Base-by-base conservation (phyloP, 306 rosid genomes). In the Quercus engelmannii region DNA sequence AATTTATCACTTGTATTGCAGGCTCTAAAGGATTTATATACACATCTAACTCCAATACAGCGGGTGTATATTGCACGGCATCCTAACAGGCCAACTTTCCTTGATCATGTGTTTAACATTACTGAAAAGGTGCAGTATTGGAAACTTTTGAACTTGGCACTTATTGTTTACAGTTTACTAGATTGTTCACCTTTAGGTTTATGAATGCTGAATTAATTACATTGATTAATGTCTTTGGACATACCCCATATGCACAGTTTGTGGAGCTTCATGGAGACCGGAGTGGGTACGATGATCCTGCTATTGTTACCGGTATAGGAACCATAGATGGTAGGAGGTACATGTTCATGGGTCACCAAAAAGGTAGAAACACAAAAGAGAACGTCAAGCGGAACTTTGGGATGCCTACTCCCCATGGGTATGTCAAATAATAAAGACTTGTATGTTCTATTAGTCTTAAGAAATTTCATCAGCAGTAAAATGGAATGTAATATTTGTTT, bases 391-490 rank as follows among this genome's bases (percentile, higher is more conserved):
- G 99, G 43, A 95, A 95, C 86, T 95, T 95, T 77, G 99, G 97
- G 77, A 95, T 95, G 99, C 97, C 99, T 72, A 95, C 99, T 68
- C 99, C 99, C 13, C 99, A 95, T 80, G 99, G 99, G 99, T 91
- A 91, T 73, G 94, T 72, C 62, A 64, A 41, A 38, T 70, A 28
- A 79, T 64, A 18, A 63, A 70, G 63, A 80, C 38, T 33, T 54
- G 3, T 63, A 51, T 57, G 72, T 54, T 75, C 26, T 31, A 23
- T 51, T 26, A 35, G 57, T 83, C 61, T 30, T n/a, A 43, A 64
- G 30, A 81, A 74, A 13, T 65, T 49, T 68, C 13, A 64, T 69
- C 62, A 55, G 80, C 61, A 73, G 55, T 79, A 30, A 79, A 38
- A 73, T 81, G 74, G 62, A 71, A 75, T 64, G 25, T 57, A 80